These are phyloP conservation scores for Alternaria triticina DNA, from an alignment of 2,329 filamentous ascomycete species.

Conservation along the genomic window DNA sequence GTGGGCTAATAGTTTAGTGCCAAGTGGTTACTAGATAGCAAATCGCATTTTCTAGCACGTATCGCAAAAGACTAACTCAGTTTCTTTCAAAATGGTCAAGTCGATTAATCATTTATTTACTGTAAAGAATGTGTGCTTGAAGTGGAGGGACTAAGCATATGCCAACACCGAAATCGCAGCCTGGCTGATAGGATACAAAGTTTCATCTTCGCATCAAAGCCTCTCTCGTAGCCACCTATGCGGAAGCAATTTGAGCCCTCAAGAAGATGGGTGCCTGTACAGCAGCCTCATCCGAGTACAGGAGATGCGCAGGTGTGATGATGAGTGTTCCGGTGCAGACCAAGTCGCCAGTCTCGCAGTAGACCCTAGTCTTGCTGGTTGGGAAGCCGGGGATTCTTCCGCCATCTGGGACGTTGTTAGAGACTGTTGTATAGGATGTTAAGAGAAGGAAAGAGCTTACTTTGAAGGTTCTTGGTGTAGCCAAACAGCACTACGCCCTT, in stretches of 20 bases:
- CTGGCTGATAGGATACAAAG: background rate
- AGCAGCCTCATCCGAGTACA: constrained; percentile 33
- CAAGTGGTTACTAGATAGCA: constrained; percentile 23
- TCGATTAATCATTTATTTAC: background rate
- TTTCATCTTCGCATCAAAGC: background rate
- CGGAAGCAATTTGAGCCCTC: background rate
- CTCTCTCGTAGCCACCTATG: background rate
- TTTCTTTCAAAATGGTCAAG: background rate
- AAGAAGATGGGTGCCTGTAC: constrained; percentile 29
- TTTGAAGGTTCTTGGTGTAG: constrained; percentile 47
- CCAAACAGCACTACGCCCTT: constrained; percentile 48
- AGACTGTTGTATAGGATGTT: background rate
- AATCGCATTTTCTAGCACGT: background rate
- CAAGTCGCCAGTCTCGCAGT: constrained; percentile 40
- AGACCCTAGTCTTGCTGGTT: constrained; percentile 36
- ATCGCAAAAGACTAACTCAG: background rate
- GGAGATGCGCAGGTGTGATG: constrained; percentile 38
- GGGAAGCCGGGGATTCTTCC: constrained; percentile 45
- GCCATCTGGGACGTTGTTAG: constrained; percentile 5
- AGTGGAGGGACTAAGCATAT: background rate
- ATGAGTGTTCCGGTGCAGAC: constrained; percentile 42
- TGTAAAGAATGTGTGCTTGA: background rate
- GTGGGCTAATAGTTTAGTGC: constrained; percentile 59
- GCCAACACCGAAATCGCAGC: background rate
- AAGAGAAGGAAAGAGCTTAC: background rate